Evolutionary conservation across 2,329 filamentous ascomycete species (phyloP), one percentile per base, ranked within the genome.

Genomic region (Coniochaeta sp.): DNA sequence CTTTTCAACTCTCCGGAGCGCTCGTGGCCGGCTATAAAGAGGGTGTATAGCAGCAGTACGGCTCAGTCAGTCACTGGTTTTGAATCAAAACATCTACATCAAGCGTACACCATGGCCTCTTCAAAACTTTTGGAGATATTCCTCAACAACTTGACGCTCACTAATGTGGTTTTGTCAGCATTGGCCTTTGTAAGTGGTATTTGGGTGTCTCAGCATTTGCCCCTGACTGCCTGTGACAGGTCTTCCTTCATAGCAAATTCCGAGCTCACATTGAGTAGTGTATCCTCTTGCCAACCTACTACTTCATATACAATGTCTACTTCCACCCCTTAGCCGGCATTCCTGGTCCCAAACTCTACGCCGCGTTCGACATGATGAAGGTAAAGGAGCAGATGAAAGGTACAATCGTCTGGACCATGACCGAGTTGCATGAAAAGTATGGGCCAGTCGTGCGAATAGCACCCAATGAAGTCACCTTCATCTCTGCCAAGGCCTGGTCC

Each of bases 401-500:
- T 14, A 59, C 36, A 12, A 58, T 58, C 57, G 40, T 36, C 55
- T 55, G 50, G 50, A 55, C 50, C 26, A 30, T 55, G 2, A 55
- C 50, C 26, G 50, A 55, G 26, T 75, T 65, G 5, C 68, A 69
- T 61, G 57, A 64, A 47, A 65, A 62, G 56, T 69, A 69, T 50
- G 68, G 66, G 26, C 59, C 60, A 0, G 71, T 80, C 1, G 76
- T 81, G 3, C 75, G 79, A 4, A 66, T 78, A 40, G 70, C 70
- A 4, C 77, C 78, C 2, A 71, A 76, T 55, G 76, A 80, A 62
- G 70, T 81, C 4, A 73, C 75, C 1, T 80, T 76, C 65, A 73
- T 68, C 58, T 64, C 68, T 71, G 62, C 69, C 0, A 64, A 71
- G 55, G 72, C 72, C 6, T 74, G 67, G 62, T 65, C 66, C 40